Percentiles rank a stretch among this genome's conserved stretches.
phyloP scores from a whole-genome alignment of 768 basidiomycete species.

The Hygrocybe coccinea region DNA sequence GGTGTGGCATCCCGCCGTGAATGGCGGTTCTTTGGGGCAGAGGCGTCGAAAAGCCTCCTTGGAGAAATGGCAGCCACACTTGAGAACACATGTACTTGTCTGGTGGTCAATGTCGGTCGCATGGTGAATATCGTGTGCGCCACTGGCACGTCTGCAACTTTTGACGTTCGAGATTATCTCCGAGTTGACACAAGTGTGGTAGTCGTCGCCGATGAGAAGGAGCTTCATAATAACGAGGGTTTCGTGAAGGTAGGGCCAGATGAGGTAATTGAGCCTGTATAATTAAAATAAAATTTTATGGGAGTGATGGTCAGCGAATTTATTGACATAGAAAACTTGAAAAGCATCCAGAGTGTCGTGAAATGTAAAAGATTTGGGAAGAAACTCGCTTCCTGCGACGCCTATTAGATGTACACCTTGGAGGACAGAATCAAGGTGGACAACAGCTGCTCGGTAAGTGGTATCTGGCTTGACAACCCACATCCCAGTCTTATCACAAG shows the following conservation, averaged over 20 bases:
- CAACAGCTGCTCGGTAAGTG: background rate
- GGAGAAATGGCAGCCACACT: slow-evolving; percentile 23
- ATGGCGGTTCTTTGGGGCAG: slow-evolving; percentile 83
- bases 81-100: too few species aligned
- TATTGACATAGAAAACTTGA: slow-evolving; percentile 10
- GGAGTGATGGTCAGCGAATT: slow-evolving; percentile 25
- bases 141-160: too few species aligned
- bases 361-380: slow-evolving; percentile 20
- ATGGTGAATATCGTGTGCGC: too few species aligned
- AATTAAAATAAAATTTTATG: slow-evolving; percentile 18
- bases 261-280: too few species aligned
- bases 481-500: slow-evolving; percentile 21
- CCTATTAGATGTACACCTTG: slow-evolving; percentile 14
- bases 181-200: too few species aligned
- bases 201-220: too few species aligned
- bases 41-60: slow-evolving; percentile 67
- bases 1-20: slow-evolving; percentile 97
- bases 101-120: too few species aligned
- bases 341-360: slow-evolving; percentile 23
- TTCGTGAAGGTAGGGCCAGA: too few species aligned
- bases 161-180: too few species aligned
- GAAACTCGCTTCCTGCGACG: slow-evolving; percentile 18
- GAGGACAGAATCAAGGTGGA: slow-evolving; percentile 26
- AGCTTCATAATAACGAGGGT: too few species aligned
- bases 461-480: slow-evolving; percentile 21